Percentiles rank a stretch among this genome's conserved stretches.
These are phyloP conservation scores for Pyrenula massariospora DNA, from an alignment of 495 filamentous ascomycete genomes.

Conservation along the genomic window DNA sequence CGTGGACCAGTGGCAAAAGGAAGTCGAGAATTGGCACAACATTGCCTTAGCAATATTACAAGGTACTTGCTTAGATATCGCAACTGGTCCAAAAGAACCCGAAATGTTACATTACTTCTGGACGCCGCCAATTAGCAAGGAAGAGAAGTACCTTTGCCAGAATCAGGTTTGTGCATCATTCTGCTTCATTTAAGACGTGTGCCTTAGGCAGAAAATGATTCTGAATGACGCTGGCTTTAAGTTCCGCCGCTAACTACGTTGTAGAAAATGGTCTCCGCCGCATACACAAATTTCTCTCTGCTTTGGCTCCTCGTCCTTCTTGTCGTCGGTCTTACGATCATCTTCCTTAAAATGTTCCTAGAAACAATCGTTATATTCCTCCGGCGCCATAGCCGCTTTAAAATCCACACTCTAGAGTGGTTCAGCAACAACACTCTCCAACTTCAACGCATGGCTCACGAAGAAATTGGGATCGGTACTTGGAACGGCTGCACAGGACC, in stretches of 20 bases:
- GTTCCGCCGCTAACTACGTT: neutral
- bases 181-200: neutral
- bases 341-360: neutral
- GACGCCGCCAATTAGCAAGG: neutral
- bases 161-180: neutral
- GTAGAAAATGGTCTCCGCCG: neutral
- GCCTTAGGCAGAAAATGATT: neutral
- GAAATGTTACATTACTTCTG: neutral
- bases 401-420: neutral
- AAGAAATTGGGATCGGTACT: neutral
- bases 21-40: neutral
- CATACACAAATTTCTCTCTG: neutral
- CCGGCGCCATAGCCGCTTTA: neutral
- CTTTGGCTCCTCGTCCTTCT: neutral
- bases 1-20: neutral
- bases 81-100: neutral
- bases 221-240: neutral
- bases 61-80: neutral
- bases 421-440: neutral
- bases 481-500: neutral
- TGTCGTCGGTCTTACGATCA: neutral
- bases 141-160: neutral
- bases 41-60: neutral
- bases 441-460: neutral
- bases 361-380: neutral